Base-by-base conservation (phyloP, 805 yeast genomes). In the Metschnikowia anglica region DNA sequence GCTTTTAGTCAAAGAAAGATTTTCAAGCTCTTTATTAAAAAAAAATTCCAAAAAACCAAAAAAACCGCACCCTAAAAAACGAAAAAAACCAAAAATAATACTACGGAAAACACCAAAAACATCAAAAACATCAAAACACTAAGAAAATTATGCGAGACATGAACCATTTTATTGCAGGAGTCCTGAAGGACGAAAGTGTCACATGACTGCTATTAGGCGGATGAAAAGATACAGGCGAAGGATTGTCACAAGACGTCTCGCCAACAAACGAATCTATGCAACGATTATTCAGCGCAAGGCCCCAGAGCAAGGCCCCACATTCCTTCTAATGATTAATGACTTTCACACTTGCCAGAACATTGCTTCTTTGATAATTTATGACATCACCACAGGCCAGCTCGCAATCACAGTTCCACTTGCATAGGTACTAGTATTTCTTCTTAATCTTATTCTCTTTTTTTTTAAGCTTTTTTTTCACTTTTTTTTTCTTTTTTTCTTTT, bases 401-500 rank as follows among this genome's bases (percentile, higher is more conserved):
- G n/a, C n/a, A n/a, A n/a, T n/a, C n/a, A n/a, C n/a, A n/a, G n/a
- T n/a, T n/a, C n/a, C n/a, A 21, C 23, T 41, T 35, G 44, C 44
- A 30, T 35, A 18, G 13, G 16, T 33, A 35, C 18, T 20, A 35
- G 40, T 42, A 33, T 25, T 17, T 8, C 20, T 17, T 41, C 31
- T 24, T 32, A 7, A 10, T 20, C 20, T 37, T 32, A 26, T 42
- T 23, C 10, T 29, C 9, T 18, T 36, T 18, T 36, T 12, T 36
- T 19, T 26, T 27, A 8, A 11, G 11, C n/a, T n/a, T n/a, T n/a
- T n/a, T n/a, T n/a, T n/a, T n/a, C n/a, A n/a, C n/a, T 25, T 27
- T 36, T 41, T 34, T 40, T 32, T 36, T 31, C 21, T 44, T 29
- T 24, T 33, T 29, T 25, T 37, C 36, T 40, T 40, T 25, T 35